Conservation (phyloP, 208 protist species). For the Trypanosoma theileri region DNA sequence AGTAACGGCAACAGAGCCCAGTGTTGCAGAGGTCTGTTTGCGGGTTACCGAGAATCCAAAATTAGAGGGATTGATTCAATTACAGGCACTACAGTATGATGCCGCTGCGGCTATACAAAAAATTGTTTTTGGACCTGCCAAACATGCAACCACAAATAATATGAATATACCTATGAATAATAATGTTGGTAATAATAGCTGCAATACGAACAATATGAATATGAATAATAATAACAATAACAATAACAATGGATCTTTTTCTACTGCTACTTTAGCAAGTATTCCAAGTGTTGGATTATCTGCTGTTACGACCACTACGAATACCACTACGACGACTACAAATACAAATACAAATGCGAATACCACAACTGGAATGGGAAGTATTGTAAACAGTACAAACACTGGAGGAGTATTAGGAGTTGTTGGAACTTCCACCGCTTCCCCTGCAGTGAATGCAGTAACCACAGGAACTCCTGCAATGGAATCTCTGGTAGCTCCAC, state of each 20-base stretch:
- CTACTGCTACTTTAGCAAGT: too few species aligned
- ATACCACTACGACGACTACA: neutral
- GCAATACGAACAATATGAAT: neutral
- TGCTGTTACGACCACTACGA: neutral
- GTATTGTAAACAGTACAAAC: neutral
- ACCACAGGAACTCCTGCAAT: neutral
- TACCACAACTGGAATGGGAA: neutral
- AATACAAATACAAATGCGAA: conserved; percentile 1
- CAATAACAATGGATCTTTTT: too few species aligned
- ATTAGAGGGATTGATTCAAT: conserved; percentile 67
- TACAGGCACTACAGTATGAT: conserved; percentile 79
- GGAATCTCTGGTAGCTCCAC: neutral
- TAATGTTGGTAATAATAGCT: neutral
- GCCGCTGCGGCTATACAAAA: conserved; percentile 45
- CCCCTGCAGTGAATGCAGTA: neutral
- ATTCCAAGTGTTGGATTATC: too few species aligned
- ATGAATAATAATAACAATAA: neutral
- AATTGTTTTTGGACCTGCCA: conserved; percentile 54
- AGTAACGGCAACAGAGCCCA: conserved; percentile 62
- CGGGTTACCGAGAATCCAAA: conserved; percentile 54
- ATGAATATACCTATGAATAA: neutral
- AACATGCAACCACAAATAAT: conserved; percentile 8
- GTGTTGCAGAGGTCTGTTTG: conserved; percentile 44
- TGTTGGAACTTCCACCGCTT: neutral
- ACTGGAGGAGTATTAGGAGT: neutral